Base-by-base conservation (phyloP, 352 stramenopile genomes). In the Pythium aphanidermatum region DNA sequence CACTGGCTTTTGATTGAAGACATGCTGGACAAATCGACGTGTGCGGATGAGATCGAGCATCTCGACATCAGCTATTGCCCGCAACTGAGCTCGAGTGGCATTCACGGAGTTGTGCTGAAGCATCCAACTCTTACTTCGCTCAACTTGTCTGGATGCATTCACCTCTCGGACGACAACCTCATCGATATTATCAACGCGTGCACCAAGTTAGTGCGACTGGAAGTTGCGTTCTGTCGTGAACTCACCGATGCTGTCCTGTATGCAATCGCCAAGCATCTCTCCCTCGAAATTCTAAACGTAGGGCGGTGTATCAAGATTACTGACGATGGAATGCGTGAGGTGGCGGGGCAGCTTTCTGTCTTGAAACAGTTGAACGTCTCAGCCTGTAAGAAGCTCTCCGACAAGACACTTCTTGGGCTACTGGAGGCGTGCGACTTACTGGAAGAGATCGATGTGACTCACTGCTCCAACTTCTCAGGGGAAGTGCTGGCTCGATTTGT, bases 1-100 rank as follows among this genome's bases (percentile, higher is more conserved):
- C 7, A 25, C 0, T 80, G 66, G 67, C 55, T 93, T 30, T 53
- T 77, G 2, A 27, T 61, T 8, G 55, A 74, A 31, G 69, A 92
- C 46, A 82, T 91, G 54, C 52, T 93, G 0, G 75, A 89, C 35
- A 66, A 68, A 12, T 78, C 68, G 2, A 20, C 53, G 5, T 63
- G 54, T 36, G 79, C 79, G 1, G 35, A 55, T 3, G 39, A 59
- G 2, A 45, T 97, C 4, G 50, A 50, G 20, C 65, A 68, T 13
- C 38, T 96, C 10, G 78, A 96, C 53, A 42, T 96, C 10, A 83
- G 74, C 31, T 95, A 92, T 44, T 96, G 86, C 48, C 56, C 68
- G 2, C 57, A 77, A 14, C 51, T 97, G 16, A 86, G 64, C 1
- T 63, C 77, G 1, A 26, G 24, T 3, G 70, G 65, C 1, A 62